These are phyloP conservation scores for Yamadazyma epiphylla DNA, from an alignment of 1,139 yeast genomes.

Conservation along the genomic window DNA sequence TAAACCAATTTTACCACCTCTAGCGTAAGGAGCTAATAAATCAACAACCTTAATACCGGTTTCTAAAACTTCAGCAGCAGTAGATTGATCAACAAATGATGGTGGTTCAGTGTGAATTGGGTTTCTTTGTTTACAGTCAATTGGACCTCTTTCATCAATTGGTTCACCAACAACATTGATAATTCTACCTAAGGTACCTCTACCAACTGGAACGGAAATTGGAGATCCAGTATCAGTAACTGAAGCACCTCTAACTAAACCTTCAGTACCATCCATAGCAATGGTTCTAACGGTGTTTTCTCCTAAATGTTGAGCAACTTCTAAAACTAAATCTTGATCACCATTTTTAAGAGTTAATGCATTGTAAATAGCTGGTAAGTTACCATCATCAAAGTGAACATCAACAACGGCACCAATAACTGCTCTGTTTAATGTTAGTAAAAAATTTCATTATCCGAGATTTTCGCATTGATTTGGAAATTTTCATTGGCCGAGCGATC, in stretches of 20 bases:
- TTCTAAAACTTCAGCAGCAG: constrained; percentile 96
- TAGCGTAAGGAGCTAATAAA: constrained; percentile 98
- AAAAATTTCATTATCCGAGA: constrained; percentile 7
- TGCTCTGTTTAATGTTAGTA: constrained; percentile 52
- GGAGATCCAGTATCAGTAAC: constrained; percentile 97
- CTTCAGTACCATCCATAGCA: constrained; percentile 99
- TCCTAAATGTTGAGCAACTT: constrained; percentile 99
- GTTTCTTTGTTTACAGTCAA: constrained; percentile 84
- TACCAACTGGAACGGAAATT: constrained; percentile 98
- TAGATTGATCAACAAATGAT: constrained; percentile 91
- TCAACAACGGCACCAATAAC: constrained; percentile 99
- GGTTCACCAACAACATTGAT: constrained; percentile 99
- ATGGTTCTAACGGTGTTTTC: constrained; percentile 99
- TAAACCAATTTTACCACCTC: constrained; percentile 99
- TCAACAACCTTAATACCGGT: constrained; percentile 99
- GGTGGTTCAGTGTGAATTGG: constrained; percentile 99
- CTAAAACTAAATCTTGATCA: constrained; percentile 78
- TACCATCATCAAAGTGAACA: constrained; percentile 97
- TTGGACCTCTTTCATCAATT: constrained; percentile 99
- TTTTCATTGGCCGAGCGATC: constrained; percentile 32
- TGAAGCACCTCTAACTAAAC: constrained; percentile 95
- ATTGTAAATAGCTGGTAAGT: constrained; percentile 94
- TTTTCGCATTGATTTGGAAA: constrained; percentile 18
- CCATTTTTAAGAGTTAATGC: constrained; percentile 82
- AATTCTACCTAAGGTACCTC: constrained; percentile 98